Evolutionary conservation across 345 rosid species (phyloP).

Genomic region (Ceriops decandra): DNA sequence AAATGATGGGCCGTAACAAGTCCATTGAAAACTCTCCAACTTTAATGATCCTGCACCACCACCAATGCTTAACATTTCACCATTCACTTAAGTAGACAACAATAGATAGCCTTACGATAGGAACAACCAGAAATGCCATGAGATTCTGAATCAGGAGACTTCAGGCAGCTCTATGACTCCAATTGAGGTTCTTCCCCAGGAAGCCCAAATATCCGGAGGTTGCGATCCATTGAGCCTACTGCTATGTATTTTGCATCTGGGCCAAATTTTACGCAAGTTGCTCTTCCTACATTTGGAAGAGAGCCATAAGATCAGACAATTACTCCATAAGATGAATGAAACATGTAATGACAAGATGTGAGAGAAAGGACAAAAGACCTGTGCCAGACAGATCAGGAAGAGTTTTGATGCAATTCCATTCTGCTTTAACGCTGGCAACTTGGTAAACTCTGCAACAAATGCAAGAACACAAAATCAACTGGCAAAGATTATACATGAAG

Average conservation of each 20-base stretch:
- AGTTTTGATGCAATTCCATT: slow-evolving; percentile 84
- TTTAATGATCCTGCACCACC: neutral
- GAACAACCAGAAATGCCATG: neutral
- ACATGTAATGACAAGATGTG: neutral
- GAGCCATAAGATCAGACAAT: neutral
- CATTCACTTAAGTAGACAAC: neutral
- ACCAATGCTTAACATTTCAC: neutral
- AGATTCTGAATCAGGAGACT: neutral
- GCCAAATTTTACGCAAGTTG: slow-evolving; percentile 73
- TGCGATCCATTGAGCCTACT: slow-evolving; percentile 92
- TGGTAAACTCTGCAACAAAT: slow-evolving; percentile 61
- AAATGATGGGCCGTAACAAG: slow-evolving; percentile 1
- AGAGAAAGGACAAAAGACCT: slow-evolving; percentile 32
- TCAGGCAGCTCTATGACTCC: slow-evolving; percentile 35
- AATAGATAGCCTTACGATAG: neutral
- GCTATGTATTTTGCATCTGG: slow-evolving; percentile 74
- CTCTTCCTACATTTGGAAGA: slow-evolving; percentile 48
- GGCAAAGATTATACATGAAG: neutral
- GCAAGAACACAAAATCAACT: neutral
- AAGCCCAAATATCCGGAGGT: slow-evolving; percentile 73
- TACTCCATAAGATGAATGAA: no score
- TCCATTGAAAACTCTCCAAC: neutral
- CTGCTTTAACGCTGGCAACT: slow-evolving; percentile 87
- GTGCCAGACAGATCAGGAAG: slow-evolving; percentile 97
- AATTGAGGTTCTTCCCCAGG: slow-evolving; percentile 44